Conservation (phyloP, 305 asterid species). For the Fraxinus paxiana region DNA sequence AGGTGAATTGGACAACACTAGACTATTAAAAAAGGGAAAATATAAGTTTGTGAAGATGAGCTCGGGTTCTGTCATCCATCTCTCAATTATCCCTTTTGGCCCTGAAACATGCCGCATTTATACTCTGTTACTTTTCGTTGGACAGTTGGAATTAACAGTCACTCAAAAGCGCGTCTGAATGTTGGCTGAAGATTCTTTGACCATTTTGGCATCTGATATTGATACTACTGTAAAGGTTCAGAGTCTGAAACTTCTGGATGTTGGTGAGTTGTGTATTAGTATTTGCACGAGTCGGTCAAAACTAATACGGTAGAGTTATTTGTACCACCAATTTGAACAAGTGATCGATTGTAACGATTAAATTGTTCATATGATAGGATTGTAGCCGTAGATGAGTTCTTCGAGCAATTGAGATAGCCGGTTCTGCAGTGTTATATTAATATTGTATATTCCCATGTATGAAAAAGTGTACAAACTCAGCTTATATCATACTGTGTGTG, state of each 20-base stretch:
- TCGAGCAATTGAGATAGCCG: conserved; percentile 22
- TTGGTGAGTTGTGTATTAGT: not conserved
- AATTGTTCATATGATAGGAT: conserved; percentile 20
- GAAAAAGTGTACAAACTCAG: not conserved
- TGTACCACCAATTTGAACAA: conserved; percentile 11
- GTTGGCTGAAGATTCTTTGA: not conserved
- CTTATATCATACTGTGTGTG: not conserved
- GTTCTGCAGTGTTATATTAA: conserved; percentile 24
- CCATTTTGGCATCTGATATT: not conserved
- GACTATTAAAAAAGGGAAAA: not conserved
- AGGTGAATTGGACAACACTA: not conserved
- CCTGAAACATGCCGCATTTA: not conserved
- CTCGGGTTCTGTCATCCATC: not conserved
- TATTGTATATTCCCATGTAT: not conserved
- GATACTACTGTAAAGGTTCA: not conserved
- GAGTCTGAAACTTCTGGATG: not conserved
- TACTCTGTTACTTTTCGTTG: not conserved
- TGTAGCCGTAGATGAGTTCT: conserved; percentile 16
- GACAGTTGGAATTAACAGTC: not conserved
- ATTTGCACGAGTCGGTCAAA: not conserved
- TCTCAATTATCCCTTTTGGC: not conserved
- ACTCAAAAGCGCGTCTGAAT: not conserved
- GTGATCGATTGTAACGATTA: conserved; percentile 11
- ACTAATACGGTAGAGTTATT: not conserved
- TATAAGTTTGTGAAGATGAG: not conserved